These are phyloP conservation scores for Pseudogymnoascus sp. DNA, from an alignment of 2,329 filamentous ascomycete species.

Conservation along the genomic window DNA sequence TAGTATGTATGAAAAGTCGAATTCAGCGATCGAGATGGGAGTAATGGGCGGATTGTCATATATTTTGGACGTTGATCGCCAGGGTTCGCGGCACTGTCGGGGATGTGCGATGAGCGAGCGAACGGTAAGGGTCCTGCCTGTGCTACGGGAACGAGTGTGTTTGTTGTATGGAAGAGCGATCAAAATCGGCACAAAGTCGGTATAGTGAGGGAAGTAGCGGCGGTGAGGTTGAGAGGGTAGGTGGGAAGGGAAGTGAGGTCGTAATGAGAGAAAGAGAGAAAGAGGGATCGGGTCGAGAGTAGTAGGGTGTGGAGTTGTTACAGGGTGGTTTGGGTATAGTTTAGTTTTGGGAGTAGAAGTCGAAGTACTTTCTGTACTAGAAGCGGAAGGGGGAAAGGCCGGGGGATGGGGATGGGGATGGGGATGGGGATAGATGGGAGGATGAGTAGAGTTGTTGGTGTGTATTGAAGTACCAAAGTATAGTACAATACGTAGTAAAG, in stretches of 20 bases:
- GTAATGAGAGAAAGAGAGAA: background rate
- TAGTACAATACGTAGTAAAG: background rate
- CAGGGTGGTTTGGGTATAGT: background rate
- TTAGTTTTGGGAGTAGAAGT: background rate
- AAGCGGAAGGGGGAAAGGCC: background rate
- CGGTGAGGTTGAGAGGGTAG: background rate
- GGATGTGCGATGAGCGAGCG: background rate
- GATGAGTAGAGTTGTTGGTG: too few relatives aligned
- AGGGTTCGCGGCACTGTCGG: background rate
- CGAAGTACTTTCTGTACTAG: background rate
- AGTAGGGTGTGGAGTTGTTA: background rate
- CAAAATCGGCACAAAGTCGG: background rate
- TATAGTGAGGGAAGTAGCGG: background rate
- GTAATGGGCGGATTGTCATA: background rate
- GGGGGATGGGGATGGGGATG: background rate
- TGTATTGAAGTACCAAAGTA: background rate
- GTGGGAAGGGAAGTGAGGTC: background rate
- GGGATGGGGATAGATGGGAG: background rate
- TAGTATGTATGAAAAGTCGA: background rate
- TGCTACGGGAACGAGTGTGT: background rate
- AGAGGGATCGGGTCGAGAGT: background rate
- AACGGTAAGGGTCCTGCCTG: background rate
- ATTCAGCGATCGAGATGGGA: background rate
- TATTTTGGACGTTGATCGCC: background rate
- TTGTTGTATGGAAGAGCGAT: background rate